Evolutionary conservation across 805 yeast species (phyloP).

Genomic region (Metschnikowia aberdeeniae): DNA sequence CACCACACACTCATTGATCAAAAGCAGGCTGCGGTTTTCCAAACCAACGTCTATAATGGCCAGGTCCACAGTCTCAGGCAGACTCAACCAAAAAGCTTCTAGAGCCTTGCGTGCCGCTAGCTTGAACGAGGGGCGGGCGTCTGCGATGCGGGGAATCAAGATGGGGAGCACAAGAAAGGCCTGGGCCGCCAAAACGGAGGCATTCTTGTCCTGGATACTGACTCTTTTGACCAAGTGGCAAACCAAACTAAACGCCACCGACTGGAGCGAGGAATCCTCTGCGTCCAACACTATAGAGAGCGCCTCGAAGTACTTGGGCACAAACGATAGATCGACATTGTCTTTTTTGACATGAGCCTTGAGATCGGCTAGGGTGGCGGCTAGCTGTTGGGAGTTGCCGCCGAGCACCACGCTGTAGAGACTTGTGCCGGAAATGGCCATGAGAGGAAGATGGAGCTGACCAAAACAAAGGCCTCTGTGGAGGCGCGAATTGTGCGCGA

Average conservation of each 20-base stretch:
- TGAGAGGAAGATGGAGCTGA: conserved; percentile 2
- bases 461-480: conserved; percentile 4
- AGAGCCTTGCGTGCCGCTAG: conserved; percentile 49
- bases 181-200: conserved; percentile 36
- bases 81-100: conserved; percentile 52
- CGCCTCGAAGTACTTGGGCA: conserved; percentile 48
- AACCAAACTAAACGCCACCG: conserved; percentile 45
- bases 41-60: conserved; percentile 44
- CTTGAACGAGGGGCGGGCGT: conserved; percentile 32
- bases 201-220: conserved; percentile 50
- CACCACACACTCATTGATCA: conserved; percentile 42
- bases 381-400: conserved; percentile 12
- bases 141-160: conserved; percentile 44
- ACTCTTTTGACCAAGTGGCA: conserved; percentile 57
- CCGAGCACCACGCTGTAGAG: conserved; percentile 11
- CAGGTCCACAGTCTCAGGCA: conserved; percentile 45
- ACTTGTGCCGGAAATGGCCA: conserved; percentile 16
- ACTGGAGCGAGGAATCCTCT: conserved; percentile 34
- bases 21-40: conserved; percentile 30
- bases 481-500: conserved; percentile 4
- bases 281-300: conserved; percentile 43
- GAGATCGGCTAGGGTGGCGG: conserved; percentile 28
- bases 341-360: conserved; percentile 56
- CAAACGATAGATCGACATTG: conserved; percentile 46
- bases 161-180: conserved; percentile 48